A percentile compares a stretch with the other conserved stretches of the same genome.
phyloP scores from a whole-genome alignment of 2,329 filamentous ascomycete species.

The Paracoccidioides brasiliensis region DNA sequence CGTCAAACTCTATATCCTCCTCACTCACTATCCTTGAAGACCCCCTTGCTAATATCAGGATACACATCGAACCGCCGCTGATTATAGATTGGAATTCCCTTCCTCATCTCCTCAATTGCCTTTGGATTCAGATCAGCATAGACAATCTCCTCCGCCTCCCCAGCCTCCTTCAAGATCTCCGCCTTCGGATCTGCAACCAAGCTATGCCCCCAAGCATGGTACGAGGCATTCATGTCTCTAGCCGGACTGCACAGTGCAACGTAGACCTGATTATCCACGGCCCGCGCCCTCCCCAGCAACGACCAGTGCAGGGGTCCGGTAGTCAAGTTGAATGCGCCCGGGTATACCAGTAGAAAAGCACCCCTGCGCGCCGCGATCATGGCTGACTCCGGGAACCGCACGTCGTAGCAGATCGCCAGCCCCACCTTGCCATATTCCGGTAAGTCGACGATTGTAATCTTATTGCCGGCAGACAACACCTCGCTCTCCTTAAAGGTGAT shows the following conservation, averaged over 20 bases:
- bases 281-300: slow-evolving; percentile 66
- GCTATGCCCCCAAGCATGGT: slow-evolving; percentile 87
- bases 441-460: slow-evolving; percentile 72
- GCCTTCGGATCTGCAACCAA: slow-evolving; percentile 82
- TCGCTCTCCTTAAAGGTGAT: slow-evolving; percentile 87
- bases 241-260: slow-evolving; percentile 88
- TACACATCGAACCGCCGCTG: slow-evolving; percentile 95
- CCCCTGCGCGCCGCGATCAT: slow-evolving; percentile 75
- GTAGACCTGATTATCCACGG: slow-evolving; percentile 88
- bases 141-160: slow-evolving; percentile 63
- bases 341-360: slow-evolving; percentile 82
- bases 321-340: slow-evolving; percentile 92
- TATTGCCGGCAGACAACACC: slow-evolving; percentile 72
- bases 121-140: slow-evolving; percentile 56
- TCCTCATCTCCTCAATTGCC: slow-evolving; percentile 61
- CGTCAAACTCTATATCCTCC: slow-evolving; percentile 26
- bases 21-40: too few relatives aligned
- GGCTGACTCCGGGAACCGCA: slow-evolving; percentile 89
- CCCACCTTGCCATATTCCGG: slow-evolving; percentile 80
- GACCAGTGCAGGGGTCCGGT: slow-evolving; percentile 90
- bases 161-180: slow-evolving; percentile 63
- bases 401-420: slow-evolving; percentile 92
- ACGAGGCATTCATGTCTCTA: slow-evolving; percentile 60
- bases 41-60: slow-evolving; percentile 63
- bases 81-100: slow-evolving; percentile 66